Evolutionary conservation across 2,329 filamentous ascomycete species (phyloP), one percentile per base, ranked within the genome.

Genomic region (Conoideocrella luteorostrata): DNA sequence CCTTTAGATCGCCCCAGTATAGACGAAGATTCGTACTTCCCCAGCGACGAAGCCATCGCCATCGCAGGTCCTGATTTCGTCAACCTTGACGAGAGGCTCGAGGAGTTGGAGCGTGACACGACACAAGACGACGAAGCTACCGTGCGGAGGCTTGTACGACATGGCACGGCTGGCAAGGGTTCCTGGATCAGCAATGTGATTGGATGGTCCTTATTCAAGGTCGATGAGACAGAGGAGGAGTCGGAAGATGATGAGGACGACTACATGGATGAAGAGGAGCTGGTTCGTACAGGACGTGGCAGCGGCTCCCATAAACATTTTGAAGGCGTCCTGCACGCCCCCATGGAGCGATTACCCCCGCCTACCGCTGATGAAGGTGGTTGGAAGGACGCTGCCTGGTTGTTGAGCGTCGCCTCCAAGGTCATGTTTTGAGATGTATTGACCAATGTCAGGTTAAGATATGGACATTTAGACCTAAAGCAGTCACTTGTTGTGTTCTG

Each of bases 331-430:
- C 60, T 66, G 3, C 64, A 58, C 23, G 45, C 59, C n/a, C 57
- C 67, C 0, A 66, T 71, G 38, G 71, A 75, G 39, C 61, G 61
- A 9, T 63, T 80, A 56, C 75, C 56, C 24, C 65, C 69, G 9
- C 66, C 67, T 40, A 71, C 70, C 33, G 65, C 69, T 7, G 72
- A 82, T 41, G 72, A 77, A 34, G 78, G 77, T 13, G 74, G 74
- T 7, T 84, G 80, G 81, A 72, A 77, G 46, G 82, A 85, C 60
- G 81, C 80, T 21, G 79, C 79, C 13, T 86, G 81, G 82, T 61
- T 86, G 37, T 61, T 85, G 44, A 81, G 73, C 50, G 78, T 85
- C 49, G 81, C 80, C 10, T 73, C 74, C 21, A 81, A 78, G 55
- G 75, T 82, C 35, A 65, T 82, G 52, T 68, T 81, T 49, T 80